These are phyloP conservation scores for Miamiensis avidus DNA, from an alignment of 169 alveolate species.

Conservation along the genomic window DNA sequence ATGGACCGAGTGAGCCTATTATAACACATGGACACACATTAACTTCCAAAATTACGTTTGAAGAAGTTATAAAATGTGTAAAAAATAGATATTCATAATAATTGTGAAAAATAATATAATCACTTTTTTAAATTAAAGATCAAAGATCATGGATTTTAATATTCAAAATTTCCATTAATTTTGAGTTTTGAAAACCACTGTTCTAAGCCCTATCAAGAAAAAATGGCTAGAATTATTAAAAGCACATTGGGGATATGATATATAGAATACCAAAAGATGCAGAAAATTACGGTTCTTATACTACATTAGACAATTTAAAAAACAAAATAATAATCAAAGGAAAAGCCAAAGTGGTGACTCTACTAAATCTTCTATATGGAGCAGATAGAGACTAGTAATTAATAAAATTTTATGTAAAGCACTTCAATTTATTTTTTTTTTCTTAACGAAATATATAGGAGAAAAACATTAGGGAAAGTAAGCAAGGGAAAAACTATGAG, in stretches of 20 bases:
- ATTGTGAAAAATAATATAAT: constrained; percentile 1
- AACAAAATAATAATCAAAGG: constrained; percentile 28
- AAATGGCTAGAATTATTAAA: constrained; percentile 81
- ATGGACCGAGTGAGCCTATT: constrained; percentile 3
- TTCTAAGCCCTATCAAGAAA: constrained; percentile 66
- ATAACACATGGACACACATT: constrained; percentile 93
- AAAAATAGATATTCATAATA: constrained; percentile 68
- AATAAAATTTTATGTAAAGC: no score
- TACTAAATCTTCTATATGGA: no score
- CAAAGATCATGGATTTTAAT: constrained; percentile 2
- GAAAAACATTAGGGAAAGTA: background rate
- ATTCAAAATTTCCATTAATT: constrained; percentile 79
- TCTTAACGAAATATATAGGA: no score
- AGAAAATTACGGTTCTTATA: background rate
- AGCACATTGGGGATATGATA: constrained; percentile 71
- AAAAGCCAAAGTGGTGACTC: constrained; percentile 13
- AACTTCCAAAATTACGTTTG: constrained; percentile 80
- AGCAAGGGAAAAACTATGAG: background rate
- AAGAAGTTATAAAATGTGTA: constrained; percentile 80
- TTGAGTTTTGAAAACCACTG: constrained; percentile 93
- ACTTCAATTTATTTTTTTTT: no score
- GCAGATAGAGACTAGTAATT: background rate
- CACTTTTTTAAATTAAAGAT: background rate
- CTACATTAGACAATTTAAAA: constrained; percentile 28
- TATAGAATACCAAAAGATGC: constrained; percentile 52